phyloP scores from a whole-genome alignment of 2,329 filamentous ascomycete genomes.

The Pseudocercospora fuligena region DNA sequence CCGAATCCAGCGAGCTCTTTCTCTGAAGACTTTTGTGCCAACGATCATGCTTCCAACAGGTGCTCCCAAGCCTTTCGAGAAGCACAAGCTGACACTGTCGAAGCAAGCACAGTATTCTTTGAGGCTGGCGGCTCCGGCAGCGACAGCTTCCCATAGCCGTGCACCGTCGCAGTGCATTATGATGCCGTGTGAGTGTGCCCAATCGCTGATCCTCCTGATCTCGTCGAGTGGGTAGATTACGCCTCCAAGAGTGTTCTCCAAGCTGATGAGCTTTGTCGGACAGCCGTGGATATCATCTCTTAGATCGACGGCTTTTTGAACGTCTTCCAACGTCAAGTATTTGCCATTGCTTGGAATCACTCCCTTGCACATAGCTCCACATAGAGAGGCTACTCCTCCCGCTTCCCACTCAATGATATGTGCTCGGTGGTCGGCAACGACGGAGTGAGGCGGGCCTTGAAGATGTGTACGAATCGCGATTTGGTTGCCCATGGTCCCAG shows the following conservation, averaged over 20 bases:
- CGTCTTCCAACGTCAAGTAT: conserved; percentile 77
- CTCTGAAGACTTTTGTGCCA: conserved; percentile 61
- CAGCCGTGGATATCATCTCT: conserved; percentile 75
- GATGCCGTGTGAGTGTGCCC: conserved; percentile 66
- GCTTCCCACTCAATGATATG: conserved; percentile 77
- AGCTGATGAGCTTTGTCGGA: conserved; percentile 77
- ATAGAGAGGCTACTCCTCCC: conserved; percentile 71
- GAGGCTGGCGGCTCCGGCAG: conserved; percentile 68
- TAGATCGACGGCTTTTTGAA: conserved; percentile 68
- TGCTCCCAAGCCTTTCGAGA: conserved; percentile 81
- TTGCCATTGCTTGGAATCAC: conserved; percentile 72
- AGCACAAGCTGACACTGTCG: conserved; percentile 77
- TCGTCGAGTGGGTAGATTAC: conserved; percentile 78
- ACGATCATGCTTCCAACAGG: conserved; percentile 79
- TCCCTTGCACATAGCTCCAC: conserved; percentile 70
- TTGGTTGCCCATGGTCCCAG: conserved; percentile 92
- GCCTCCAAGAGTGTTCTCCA: conserved; percentile 86
- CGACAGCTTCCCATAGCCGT: conserved; percentile 80
- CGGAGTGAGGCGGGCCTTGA: conserved; percentile 75
- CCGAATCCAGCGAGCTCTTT: conserved; percentile 73
- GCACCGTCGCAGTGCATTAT: conserved; percentile 80
- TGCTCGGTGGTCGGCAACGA: conserved; percentile 77
- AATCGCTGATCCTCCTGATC: conserved; percentile 69
- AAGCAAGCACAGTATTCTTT: conserved; percentile 70
- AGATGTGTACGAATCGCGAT: conserved; percentile 79